Evolutionary conservation across 805 yeast genomes (phyloP), one percentile per base, ranked within the genome.

Genomic region (Teunomyces funiuensis): DNA sequence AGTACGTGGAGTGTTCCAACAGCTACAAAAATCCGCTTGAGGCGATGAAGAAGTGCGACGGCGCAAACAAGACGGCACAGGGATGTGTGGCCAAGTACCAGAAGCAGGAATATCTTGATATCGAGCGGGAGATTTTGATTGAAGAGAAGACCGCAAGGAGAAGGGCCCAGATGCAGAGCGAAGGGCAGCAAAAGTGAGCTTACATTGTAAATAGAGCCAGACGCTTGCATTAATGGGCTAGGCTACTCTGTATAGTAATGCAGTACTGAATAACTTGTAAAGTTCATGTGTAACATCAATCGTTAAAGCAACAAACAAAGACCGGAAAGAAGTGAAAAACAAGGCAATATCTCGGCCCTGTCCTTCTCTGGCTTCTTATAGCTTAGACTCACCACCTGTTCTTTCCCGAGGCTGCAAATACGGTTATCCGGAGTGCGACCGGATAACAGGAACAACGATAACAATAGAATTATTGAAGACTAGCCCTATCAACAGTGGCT

Each of bases 1-100:
- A 72, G 13, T 84, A 82, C 54, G 79, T 83, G 3, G 76, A 74
- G 33, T 88, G 96, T 58, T 80, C 88, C 28, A 75, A 79, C 49
- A 58, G 66, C 31, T 68, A 59, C 28, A 65, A 76, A 34, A 87
- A 64, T 40, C 74, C 93, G 4, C 47, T 85, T 31, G 82, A 78
- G 33, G 87, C 80, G 4, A 77, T 85, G 69, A 80, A 79, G 52
- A 71, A 75, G 31, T 88, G 96, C 53, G 73, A 77, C 37, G 70
- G 60, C n/a, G 73, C 76, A 43, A 77, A 81, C 49, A 70, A 74
- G 40, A 74, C 69, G 11, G 79, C 85, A 77, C 69, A 76, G 50
- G 76, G 66, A 6, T 88, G 96, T 63, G 79, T 88, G 36, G 60
- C 72, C 15, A 63, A 69, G 16, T 78, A 77, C 49, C 88, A 85